Evolutionary conservation across 2,329 filamentous ascomycete species (phyloP), one percentile per base, ranked within the genome.

Genomic region (Epichloe aotearoae): DNA sequence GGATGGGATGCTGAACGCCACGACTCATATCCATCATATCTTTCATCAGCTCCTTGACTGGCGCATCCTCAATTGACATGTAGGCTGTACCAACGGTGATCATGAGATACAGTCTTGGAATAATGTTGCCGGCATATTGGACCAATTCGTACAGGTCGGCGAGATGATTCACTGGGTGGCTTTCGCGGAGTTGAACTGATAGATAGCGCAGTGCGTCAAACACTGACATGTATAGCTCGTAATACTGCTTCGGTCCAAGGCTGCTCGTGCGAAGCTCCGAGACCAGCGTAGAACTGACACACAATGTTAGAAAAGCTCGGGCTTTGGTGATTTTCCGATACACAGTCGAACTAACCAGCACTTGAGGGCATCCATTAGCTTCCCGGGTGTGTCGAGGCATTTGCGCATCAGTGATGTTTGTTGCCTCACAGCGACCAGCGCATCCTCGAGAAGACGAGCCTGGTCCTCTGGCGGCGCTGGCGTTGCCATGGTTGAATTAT

Each of bases 21-120:
- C 93, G 81, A 69, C 89, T 97, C 93, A 98, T 98, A 69, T 98
- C 93, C 93, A 98, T 98, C 93, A 98, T 98, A 68, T 98, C 93
- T 71, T 98, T 98, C 93, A 98, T 98, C 55, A 98, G 88, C 73
- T 98, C 93, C 72, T 98, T 98, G 59, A 98, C 93, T 1, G 93
- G 93, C 52, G 94, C 93, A 76, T 97, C 93, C 62, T 93, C 86
- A 63, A 98, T 94, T 26, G 88, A 84, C 93, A 98, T 98, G 74
- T 98, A 98, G 46, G 95, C 94, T 2, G 93, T 98, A 52, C 93
- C 93, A 39, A 98, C 94, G 0, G 94, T 98, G 63, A 98, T 93
- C 94, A 98, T 98, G 53, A 98, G 83, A 67, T 98, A 98, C 55
- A 98, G 74, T 57, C 93, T 83, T 23, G 93, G 93, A 53, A 98